phyloP scores from a whole-genome alignment of 164 flowering plant genomes.

The Sedum album region DNA sequence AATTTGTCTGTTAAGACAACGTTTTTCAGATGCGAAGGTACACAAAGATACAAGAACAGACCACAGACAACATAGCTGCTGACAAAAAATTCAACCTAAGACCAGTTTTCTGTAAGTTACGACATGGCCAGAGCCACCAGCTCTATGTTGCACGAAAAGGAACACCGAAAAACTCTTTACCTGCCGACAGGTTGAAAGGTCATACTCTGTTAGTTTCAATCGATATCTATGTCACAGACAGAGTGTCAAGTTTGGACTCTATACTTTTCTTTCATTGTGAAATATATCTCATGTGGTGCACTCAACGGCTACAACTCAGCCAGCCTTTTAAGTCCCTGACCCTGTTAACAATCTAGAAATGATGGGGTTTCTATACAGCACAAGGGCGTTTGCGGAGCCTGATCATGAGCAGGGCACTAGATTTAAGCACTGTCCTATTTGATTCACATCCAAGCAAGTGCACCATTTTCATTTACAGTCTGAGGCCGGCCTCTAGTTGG shows the following conservation, averaged over 20 bases:
- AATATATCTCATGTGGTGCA: background rate
- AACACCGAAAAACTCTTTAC: background rate
- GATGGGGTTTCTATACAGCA: background rate
- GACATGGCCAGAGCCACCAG: background rate
- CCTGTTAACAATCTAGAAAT: background rate
- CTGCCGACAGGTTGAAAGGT: background rate
- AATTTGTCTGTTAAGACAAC: no score
- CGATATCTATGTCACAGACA: background rate
- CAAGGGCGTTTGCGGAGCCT: background rate
- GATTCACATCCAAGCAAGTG: slow-evolving; percentile 11
- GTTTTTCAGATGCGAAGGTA: no score
- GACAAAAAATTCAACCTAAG: background rate
- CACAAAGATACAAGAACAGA: no score
- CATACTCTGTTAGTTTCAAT: background rate
- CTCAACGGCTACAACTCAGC: background rate
- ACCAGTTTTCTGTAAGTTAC: background rate
- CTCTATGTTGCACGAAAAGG: background rate
- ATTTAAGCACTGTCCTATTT: background rate
- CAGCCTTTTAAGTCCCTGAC: background rate
- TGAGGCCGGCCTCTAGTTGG: slow-evolving; percentile 13
- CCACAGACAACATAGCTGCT: background rate
- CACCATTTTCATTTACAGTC: slow-evolving; percentile 3
- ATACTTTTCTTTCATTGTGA: background rate
- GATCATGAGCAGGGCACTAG: background rate
- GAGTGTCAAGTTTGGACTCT: background rate